phyloP scores from a whole-genome alignment of 164 flowering plant species.

The Protea cynaroides region DNA sequence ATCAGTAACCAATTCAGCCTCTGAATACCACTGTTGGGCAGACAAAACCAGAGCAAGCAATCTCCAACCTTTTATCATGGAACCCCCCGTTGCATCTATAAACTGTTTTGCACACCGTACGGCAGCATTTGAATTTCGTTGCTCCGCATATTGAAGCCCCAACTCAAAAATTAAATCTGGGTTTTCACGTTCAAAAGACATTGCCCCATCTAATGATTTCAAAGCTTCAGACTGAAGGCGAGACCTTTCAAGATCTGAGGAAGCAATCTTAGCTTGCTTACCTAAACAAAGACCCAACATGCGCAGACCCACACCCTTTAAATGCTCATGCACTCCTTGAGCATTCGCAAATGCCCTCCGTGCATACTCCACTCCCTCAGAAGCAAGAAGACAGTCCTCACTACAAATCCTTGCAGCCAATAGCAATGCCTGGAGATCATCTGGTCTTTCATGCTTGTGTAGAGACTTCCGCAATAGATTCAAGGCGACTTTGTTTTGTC shows the following conservation, averaged over 20 bases:
- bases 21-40: slow-evolving; percentile 76
- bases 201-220: slow-evolving; percentile 69
- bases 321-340: slow-evolving; percentile 44
- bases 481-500: slow-evolving; percentile 56
- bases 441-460: slow-evolving; percentile 66
- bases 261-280: slow-evolving; percentile 65
- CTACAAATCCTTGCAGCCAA: slow-evolving; percentile 79
- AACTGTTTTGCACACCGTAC: slow-evolving; percentile 70
- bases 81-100: slow-evolving; percentile 86
- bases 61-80: slow-evolving; percentile 82
- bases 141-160: slow-evolving; percentile 79
- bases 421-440: slow-evolving; percentile 57
- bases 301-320: slow-evolving; percentile 69
- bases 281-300: slow-evolving; percentile 81
- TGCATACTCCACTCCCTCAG: slow-evolving; percentile 83
- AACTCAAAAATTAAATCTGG: slow-evolving; percentile 68
- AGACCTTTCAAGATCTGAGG: slow-evolving; percentile 81
- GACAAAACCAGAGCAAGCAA: slow-evolving; percentile 83
- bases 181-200: slow-evolving; percentile 47
- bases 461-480: slow-evolving; percentile 75
- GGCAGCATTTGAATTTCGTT: slow-evolving; percentile 66
- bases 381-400: slow-evolving; percentile 64
- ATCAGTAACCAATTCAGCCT: slow-evolving; percentile 80
- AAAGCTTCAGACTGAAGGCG: slow-evolving; percentile 75
- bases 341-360: slow-evolving; percentile 52